Conservation (phyloP, 805 yeast species). For the Schwanniomyces sp. region DNA sequence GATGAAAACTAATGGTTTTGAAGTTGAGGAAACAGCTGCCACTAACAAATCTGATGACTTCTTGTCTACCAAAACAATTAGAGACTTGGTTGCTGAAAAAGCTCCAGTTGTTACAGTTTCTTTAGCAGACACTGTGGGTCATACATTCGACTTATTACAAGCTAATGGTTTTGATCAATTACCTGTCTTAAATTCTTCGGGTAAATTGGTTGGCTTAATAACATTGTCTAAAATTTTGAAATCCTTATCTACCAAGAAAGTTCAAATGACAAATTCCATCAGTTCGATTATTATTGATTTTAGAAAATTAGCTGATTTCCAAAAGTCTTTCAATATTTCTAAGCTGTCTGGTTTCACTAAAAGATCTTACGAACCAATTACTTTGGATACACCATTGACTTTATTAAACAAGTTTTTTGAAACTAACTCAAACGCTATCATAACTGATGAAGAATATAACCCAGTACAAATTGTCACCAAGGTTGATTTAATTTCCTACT, state of each 20-base stretch:
- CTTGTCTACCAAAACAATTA: conserved; percentile 49
- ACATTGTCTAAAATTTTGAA: conserved; percentile 74
- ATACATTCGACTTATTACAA: conserved; percentile 68
- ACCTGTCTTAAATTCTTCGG: conserved; percentile 65
- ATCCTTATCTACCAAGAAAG: conserved; percentile 60
- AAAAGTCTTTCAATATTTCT: conserved; percentile 61
- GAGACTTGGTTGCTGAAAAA: conserved; percentile 59
- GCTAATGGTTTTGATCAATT: conserved; percentile 82
- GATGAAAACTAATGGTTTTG: conserved; percentile 76
- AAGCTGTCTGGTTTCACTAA: conserved; percentile 56
- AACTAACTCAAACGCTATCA: conserved; percentile 80
- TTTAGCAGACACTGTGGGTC: conserved; percentile 55
- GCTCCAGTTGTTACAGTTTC: conserved; percentile 79
- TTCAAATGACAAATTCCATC: conserved; percentile 56
- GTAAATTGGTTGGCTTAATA: conserved; percentile 70
- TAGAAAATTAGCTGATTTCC: conserved; percentile 66
- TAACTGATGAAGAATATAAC: conserved; percentile 66
- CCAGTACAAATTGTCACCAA: conserved; percentile 86
- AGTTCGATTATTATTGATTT: conserved; percentile 68
- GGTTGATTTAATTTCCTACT: conserved; percentile 70
- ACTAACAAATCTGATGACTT: conserved; percentile 43
- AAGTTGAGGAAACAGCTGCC: conserved; percentile 48
- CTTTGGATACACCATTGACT: conserved; percentile 61
- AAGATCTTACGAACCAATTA: conserved; percentile 66
- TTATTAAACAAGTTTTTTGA: conserved; percentile 79